A percentile compares a stretch with the other conserved stretches of the same genome.
Conservation (phyloP, 192 early-diverging fungal species). For the Coemansia sp. region DNA sequence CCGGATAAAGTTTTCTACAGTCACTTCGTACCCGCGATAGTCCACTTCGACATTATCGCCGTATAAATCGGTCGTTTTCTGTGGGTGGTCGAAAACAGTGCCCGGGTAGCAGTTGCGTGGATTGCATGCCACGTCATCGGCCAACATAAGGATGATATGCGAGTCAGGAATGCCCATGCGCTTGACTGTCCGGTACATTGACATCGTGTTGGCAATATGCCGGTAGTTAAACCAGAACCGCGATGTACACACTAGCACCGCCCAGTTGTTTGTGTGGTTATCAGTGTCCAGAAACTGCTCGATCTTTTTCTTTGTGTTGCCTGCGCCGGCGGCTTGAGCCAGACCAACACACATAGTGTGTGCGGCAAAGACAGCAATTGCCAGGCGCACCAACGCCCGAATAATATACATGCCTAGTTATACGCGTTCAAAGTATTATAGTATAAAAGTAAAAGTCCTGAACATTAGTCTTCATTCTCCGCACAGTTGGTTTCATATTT, state of each 20-base stretch:
- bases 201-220: conserved; percentile 97
- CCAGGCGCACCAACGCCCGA: conserved; percentile 4
- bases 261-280: conserved; percentile 97
- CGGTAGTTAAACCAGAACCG: conserved; percentile 99
- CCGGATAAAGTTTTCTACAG: conserved; percentile 97
- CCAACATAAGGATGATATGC: conserved; percentile 98
- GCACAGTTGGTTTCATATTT: background rate
- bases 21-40: conserved; percentile 99
- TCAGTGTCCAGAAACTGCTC: conserved; percentile 62
- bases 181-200: conserved; percentile 98
- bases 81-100: conserved; percentile 90
- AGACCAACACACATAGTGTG: background rate
- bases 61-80: conserved; percentile 81
- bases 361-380: background rate
- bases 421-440: too few relatives aligned
- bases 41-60: conserved; percentile 98
- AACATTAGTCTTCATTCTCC: background rate
- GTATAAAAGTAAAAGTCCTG: background rate
- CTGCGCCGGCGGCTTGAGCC: background rate
- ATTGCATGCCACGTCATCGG: conserved; percentile 99
- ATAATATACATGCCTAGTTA: conserved; percentile 3
- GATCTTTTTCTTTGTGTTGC: conserved; percentile 12
- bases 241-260: conserved; percentile 95
- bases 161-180: conserved; percentile 97
- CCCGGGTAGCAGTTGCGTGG: conserved; percentile 89